Evolutionary conservation across 2,329 filamentous ascomycete species (phyloP), one percentile per base, ranked within the genome.

Genomic region (Cadophora sp.): DNA sequence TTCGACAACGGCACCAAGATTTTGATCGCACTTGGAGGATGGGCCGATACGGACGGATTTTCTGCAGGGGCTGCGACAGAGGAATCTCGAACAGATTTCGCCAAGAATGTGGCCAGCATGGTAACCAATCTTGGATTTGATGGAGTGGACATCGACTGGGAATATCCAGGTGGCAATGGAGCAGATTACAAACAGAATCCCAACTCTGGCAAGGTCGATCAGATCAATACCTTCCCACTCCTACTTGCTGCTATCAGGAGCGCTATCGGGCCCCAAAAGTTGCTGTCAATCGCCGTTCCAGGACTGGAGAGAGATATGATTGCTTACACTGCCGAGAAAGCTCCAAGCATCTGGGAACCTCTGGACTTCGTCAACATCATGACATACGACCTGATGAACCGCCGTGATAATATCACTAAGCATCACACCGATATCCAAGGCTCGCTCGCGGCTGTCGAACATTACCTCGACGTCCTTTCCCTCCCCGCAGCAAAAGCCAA

Each of bases 1-100:
- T 87, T 90, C 68, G 79, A 79, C 8, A 66, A 78, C 0, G 81
- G 81, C 34, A 88, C 89, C 22, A 89, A 91, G 72, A 78, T 93
- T 27, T 84, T 91, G 80, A 83, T 93, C 43, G 90, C 91, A 22
- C 87, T 94, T 71, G 91, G 91, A 12, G 91, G 91, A 65, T 94
- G 91, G 91, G 91, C 89, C 0, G 89, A 93, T 68, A 89, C 86
- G 0, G 77, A 78, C 4, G 91, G 90, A 0, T 93, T 92, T 74
- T 84, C 85, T 0, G 77, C 76, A 7, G 90, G 85, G 0, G 87
- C 88, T 1, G 83, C 81, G 55, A 83, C 83, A 3, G 81, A 85
- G 0, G 73, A 77, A 5, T 84, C 83, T 1, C 85, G 89, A 11
- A 80, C 82, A 67, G 80, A 79, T 8, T 94, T 90, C 79, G 89